phyloP scores from a whole-genome alignment of 2,329 filamentous ascomycete genomes.

The Teratosphaeria epicoccoides region DNA sequence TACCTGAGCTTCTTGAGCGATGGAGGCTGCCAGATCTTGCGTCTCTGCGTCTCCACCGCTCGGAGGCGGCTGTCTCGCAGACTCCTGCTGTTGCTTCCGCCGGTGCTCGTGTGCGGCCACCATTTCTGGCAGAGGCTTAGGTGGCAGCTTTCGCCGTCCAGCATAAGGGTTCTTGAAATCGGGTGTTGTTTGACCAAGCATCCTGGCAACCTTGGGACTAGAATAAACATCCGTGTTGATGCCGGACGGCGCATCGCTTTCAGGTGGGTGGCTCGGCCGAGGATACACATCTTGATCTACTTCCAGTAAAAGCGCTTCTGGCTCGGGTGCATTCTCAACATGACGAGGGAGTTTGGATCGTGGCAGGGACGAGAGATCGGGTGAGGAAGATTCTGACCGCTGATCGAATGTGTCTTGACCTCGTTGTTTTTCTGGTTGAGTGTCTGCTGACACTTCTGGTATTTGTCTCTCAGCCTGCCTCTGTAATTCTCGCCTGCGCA shows the following conservation, averaged over 20 bases:
- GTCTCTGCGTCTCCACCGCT: constrained; percentile 23
- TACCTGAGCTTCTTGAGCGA: constrained; percentile 27
- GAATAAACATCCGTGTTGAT: constrained; percentile 8
- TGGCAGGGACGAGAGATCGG: constrained; percentile 43
- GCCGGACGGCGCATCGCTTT: constrained; percentile 43
- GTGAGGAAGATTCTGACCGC: constrained; percentile 36
- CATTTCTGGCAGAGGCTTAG: constrained; percentile 26
- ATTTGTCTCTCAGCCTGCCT: constrained; percentile 41
- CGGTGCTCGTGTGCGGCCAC: constrained; percentile 18
- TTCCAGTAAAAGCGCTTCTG: constrained; percentile 31
- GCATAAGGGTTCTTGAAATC: constrained; percentile 30
- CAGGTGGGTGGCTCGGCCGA: constrained; percentile 2
- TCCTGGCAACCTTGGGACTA: constrained; percentile 39
- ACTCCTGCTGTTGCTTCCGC: constrained; percentile 9
- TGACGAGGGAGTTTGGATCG: constrained; percentile 45
- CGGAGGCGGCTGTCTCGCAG: neutral
- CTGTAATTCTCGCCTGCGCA: constrained; percentile 29
- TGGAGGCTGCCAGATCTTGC: constrained; percentile 26
- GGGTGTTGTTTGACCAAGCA: constrained; percentile 33
- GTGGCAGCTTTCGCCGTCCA: constrained; percentile 19
- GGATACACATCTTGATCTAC: constrained; percentile 44
- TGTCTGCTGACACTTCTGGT: constrained; percentile 40
- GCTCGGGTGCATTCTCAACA: constrained; percentile 36
- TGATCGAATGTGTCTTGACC: constrained; percentile 49
- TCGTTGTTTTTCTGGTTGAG: constrained; percentile 22